A percentile compares a stretch with the other conserved stretches of the same genome.
These are phyloP conservation scores for Breynia disticha DNA, from an alignment of 441 rosid genomes.

Conservation along the genomic window DNA sequence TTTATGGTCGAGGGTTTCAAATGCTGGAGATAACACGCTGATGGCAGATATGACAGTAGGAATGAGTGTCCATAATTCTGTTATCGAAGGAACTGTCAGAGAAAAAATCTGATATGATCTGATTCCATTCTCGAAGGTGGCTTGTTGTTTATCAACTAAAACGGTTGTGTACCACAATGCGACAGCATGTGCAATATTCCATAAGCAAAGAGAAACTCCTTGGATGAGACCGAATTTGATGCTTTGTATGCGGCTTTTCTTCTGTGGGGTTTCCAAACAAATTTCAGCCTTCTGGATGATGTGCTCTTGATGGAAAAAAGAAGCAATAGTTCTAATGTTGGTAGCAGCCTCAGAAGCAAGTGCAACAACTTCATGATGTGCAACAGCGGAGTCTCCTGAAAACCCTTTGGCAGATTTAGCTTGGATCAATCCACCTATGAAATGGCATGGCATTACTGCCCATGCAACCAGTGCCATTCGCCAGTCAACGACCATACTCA, in stretches of 20 bases:
- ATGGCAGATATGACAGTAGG: conserved; percentile 53
- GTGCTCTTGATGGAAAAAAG: conserved; percentile 57
- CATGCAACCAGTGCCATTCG: conserved; percentile 64
- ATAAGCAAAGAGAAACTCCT: conserved; percentile 53
- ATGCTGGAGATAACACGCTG: conserved; percentile 40
- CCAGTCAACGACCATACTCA: conserved; percentile 47
- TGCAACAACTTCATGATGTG: conserved; percentile 35
- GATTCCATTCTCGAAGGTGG: conserved; percentile 37
- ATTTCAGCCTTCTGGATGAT: conserved; percentile 35
- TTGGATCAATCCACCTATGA: conserved; percentile 65
- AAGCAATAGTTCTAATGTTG: conserved; percentile 54
- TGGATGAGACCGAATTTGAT: conserved; percentile 55
- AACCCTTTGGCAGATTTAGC: conserved; percentile 65
- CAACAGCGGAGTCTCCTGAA: conserved; percentile 46
- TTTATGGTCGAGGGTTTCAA: conserved; percentile 42
- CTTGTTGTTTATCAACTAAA: conserved; percentile 29
- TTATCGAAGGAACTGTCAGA: conserved; percentile 64
- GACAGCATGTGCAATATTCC: conserved; percentile 77
- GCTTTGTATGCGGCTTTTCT: conserved; percentile 34
- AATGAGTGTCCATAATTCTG: conserved; percentile 60
- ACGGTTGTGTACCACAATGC: conserved; percentile 57
- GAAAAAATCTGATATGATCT: conserved; percentile 69
- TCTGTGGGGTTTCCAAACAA: conserved; percentile 30
- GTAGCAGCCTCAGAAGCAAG: conserved; percentile 50
- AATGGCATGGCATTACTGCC: conserved; percentile 92